Conservation (phyloP, 805 yeast genomes). For the Myxozyma neotropica region DNA sequence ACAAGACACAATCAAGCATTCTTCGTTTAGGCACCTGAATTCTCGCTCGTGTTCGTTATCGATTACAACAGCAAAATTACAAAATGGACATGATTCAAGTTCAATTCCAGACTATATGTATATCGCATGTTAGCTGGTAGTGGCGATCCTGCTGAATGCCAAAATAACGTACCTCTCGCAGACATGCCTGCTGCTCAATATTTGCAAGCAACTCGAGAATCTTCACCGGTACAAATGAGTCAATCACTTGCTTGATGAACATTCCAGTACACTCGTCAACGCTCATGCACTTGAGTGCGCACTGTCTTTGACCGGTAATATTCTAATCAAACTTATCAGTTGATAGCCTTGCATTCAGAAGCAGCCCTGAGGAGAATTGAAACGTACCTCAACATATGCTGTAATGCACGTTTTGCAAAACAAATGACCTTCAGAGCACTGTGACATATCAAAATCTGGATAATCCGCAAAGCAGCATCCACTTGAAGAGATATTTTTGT, state of each 20-base stretch:
- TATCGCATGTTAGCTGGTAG: neutral
- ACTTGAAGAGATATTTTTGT: neutral
- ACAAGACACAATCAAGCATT: neutral
- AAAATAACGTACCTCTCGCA: too few species aligned
- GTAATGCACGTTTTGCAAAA: constrained; percentile 53
- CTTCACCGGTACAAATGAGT: neutral
- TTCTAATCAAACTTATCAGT: neutral
- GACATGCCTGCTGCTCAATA: neutral
- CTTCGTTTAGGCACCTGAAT: neutral
- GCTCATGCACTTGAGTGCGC: neutral
- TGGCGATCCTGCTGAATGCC: too few species aligned
- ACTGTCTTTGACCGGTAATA: neutral
- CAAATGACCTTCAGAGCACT: constrained; percentile 47
- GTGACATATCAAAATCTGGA: constrained; percentile 44
- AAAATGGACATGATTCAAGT: neutral
- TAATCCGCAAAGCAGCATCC: constrained; percentile 10
- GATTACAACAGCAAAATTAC: constrained; percentile 58
- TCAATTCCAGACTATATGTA: constrained; percentile 1
- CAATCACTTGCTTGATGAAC: neutral
- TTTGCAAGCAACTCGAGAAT: neutral
- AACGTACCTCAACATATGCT: neutral
- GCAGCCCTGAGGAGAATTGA: neutral
- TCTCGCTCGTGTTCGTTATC: constrained; percentile 58
- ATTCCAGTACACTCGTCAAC: neutral
- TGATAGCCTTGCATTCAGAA: too few species aligned